Base-by-base conservation (phyloP, 805 yeast genomes). In the Candida ponderosae region DNA sequence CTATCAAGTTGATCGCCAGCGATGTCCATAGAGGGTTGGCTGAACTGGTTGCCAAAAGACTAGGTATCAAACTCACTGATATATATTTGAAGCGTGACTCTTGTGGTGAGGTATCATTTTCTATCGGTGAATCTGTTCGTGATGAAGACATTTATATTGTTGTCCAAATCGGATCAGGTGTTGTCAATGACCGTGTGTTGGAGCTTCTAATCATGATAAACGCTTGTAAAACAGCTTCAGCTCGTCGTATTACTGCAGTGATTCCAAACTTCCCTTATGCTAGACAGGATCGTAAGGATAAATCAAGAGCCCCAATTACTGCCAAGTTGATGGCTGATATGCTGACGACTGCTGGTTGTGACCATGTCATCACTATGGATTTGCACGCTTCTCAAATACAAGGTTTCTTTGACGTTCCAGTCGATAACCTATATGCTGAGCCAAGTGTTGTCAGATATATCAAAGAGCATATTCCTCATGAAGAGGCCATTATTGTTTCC, bases 331-430 rank as follows among this genome's bases (percentile, higher is more conserved):
- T 84, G 74, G 93, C 94, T 16, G 83, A 84, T 52, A 71, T 84
- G 76, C 61, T 84, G 38, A 78, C 83, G 21, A 80, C 90, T 14
- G 89, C 93, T 11, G 94, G 94, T 3, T 84, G 90, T 59, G 79
- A 81, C 53, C 94, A 84, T 59, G 86, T 84, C 18, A 83, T 84
- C 50, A 84, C 94, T 17, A 79, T 84, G 89, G 94, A 84, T 55
- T 61, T 84, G 46, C 94, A 84, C 54, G 93, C 93, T n/a, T 78
- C 89, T 18, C 94, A 84, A 56, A 84, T 84, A 49, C 94, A 84
- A 61, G 94, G 94, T 7, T 84, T 84, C 53, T 84, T 84, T 48
- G 79, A 78, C 45, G 81, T 80, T 18, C 94, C 94, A 2, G 93
- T 82, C 17, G 94, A 84, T 58, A 84, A 84, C 56, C 62, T 84